Percentiles rank a stretch among this genome's conserved stretches.
Evolutionary conservation across 495 filamentous ascomycete genomes (phyloP).

Genomic region (Tuber borchii): DNA sequence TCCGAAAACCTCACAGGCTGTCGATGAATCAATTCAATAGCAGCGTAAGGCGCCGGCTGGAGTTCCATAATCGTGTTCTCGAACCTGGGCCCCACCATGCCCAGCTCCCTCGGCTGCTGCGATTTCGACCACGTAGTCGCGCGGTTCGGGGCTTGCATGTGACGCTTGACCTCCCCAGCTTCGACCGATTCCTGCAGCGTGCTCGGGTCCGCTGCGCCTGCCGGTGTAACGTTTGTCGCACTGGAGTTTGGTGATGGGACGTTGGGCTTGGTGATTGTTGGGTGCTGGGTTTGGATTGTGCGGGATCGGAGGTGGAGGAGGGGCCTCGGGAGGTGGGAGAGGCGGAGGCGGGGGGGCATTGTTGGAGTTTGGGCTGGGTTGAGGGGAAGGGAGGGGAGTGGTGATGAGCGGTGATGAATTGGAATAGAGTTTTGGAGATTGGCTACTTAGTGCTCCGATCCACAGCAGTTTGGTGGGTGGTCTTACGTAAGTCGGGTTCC

Average conservation of each 20-base stretch:
- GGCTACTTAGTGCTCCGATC: conserved; percentile 5
- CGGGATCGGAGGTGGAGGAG: conserved; percentile 49
- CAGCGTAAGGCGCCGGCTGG: conserved; percentile 83
- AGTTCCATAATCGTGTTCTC: conserved; percentile 89
- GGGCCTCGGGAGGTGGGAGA: conserved; percentile 44
- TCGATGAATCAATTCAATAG: conserved; percentile 92
- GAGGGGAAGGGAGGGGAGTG: conserved; percentile 18
- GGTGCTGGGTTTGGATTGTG: conserved; percentile 51
- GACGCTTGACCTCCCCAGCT: conserved; percentile 55
- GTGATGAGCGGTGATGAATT: conserved; percentile 5
- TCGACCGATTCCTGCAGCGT: conserved; percentile 54
- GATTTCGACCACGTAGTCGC: conserved; percentile 68
- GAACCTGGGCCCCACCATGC: conserved; percentile 89
- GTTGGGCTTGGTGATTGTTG: conserved; percentile 47
- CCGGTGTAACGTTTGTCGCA: conserved; percentile 55
- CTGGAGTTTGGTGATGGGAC: conserved; percentile 49
- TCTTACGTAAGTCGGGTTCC: neutral
- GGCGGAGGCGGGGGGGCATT: conserved; percentile 25
- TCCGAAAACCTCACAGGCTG: conserved; percentile 90
- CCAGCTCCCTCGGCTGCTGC: conserved; percentile 70
- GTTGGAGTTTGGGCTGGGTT: conserved; percentile 16
- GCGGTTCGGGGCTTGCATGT: conserved; percentile 82
- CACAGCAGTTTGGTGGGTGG: neutral
- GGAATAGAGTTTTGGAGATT: conserved; percentile 7
- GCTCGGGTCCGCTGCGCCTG: conserved; percentile 43